Evolutionary conservation across 140 eudicot species (phyloP), one percentile per base, ranked within the genome.

Genomic region (Ambrosia hybrid): DNA sequence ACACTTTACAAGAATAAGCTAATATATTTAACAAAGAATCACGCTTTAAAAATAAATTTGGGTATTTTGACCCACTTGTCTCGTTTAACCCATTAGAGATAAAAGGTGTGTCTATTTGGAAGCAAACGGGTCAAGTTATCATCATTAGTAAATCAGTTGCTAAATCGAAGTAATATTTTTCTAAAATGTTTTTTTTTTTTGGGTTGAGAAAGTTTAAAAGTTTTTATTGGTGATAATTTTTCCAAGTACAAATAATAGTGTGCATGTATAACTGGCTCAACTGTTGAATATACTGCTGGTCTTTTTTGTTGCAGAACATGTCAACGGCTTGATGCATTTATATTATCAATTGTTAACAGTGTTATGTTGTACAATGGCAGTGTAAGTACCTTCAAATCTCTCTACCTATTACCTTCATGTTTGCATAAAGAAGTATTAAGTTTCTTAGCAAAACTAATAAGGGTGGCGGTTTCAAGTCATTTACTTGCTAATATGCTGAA

Each of bases 301-400:
- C 3, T 9, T 14, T 56, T 48, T 26, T 52, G 55, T 69, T 72
- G 78, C 83, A 78, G 82, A 78, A 72, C 15, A 9, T 0, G 39
- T 65, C 74, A 2, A 49, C 73, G 56, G 49, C 70, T 64, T 78
- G 82, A 78, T 51, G 69, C 52, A 9, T 65, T 16, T 45, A 41
- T 30, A 78, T 63, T 4, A 59, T 21, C 17, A 4, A 59, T 61
- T 45, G 13, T 3, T 33, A 37, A 21, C 74, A 33, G 26, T 46
- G n/a, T 63, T n/a, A 38, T 63, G 51, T 38, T 63, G 68, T 63
- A 63, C 13, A 65, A 70, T 37, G 53, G 15, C 8, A 38, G 36
- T 71, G 75, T 71, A 71, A 30, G 75, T 56, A 60, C 43, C 43
- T 38, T 5, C 11, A 46, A 41, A 4, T 41, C 48, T 41, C 34